A percentile compares a stretch with the other conserved stretches of the same genome.
These are phyloP conservation scores for Holtermanniella nyarrowii DNA, from an alignment of 768 basidiomycete genomes.

Conservation along the genomic window DNA sequence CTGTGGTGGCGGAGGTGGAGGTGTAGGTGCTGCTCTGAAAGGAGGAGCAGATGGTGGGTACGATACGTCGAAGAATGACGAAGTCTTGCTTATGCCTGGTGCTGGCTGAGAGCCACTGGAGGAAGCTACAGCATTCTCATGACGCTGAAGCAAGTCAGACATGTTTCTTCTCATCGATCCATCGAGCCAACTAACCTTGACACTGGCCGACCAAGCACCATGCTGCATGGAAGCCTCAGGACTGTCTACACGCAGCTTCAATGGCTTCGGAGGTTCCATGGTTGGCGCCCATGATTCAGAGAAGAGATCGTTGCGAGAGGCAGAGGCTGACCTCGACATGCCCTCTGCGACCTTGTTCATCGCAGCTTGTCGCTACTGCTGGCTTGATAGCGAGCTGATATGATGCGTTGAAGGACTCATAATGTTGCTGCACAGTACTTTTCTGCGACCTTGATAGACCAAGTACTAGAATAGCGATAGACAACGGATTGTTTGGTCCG, in stretches of 20 bases:
- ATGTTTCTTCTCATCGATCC: background rate
- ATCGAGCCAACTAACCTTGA: too few species aligned
- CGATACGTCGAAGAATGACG: slow-evolving; percentile 17
- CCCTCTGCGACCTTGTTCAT: too few species aligned
- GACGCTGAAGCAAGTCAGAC: background rate
- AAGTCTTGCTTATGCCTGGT: slow-evolving; percentile 2
- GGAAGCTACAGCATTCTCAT: background rate
- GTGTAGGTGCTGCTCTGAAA: background rate
- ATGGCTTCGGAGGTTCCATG: slow-evolving; percentile 9
- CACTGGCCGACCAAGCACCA: too few species aligned
- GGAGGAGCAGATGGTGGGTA: background rate
- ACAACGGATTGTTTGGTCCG: too few species aligned
- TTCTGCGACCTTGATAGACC: too few species aligned
- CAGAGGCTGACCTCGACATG: too few species aligned
- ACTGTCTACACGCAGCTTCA: background rate
- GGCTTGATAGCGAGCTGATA: too few species aligned
- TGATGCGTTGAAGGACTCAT: too few species aligned
- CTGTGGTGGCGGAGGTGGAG: background rate
- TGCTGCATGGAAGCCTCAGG: background rate
- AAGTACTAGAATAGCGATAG: too few species aligned
- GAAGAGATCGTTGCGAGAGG: slow-evolving; percentile 18
- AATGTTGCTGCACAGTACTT: too few species aligned
- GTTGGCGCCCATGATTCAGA: slow-evolving; percentile 14
- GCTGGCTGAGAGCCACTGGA: background rate
- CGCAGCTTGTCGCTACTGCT: too few species aligned